These are phyloP conservation scores for Fusarium tricinctum DNA, from an alignment of 2,329 filamentous ascomycete genomes.

Conservation along the genomic window DNA sequence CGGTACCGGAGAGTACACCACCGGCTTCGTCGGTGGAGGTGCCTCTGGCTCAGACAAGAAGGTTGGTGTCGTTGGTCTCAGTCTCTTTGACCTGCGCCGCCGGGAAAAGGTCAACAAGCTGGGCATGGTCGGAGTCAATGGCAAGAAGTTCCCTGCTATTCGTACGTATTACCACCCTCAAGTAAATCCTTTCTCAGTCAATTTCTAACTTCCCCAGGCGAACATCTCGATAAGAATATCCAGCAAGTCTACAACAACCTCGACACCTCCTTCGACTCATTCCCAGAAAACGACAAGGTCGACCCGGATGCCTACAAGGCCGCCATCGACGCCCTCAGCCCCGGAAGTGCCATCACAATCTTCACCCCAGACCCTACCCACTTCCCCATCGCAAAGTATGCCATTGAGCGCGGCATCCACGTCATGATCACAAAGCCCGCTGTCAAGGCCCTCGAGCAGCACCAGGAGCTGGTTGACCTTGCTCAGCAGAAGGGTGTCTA, in stretches of 20 bases:
- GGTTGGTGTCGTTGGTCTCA: slow-evolving; percentile 91
- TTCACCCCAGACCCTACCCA: slow-evolving; percentile 96
- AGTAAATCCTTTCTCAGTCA: neutral
- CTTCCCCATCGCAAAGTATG: slow-evolving; percentile 91
- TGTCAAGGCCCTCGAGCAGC: slow-evolving; percentile 85
- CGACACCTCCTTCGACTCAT: slow-evolving; percentile 88
- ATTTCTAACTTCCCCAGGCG: slow-evolving; percentile 63
- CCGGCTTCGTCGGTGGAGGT: slow-evolving; percentile 88
- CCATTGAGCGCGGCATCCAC: slow-evolving; percentile 88
- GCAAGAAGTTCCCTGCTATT: slow-evolving; percentile 91
- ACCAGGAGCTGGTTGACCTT: slow-evolving; percentile 80
- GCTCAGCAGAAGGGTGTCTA: slow-evolving; percentile 83
- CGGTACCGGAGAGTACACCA: slow-evolving; percentile 96
- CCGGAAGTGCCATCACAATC: slow-evolving; percentile 92
- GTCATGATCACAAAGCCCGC: slow-evolving; percentile 96
- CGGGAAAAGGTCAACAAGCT: slow-evolving; percentile 89
- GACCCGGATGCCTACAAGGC: slow-evolving; percentile 89
- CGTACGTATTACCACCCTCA: slow-evolving; percentile 65
- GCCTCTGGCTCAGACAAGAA: slow-evolving; percentile 94
- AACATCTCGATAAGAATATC: slow-evolving; percentile 91
- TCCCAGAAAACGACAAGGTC: slow-evolving; percentile 77
- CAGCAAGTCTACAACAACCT: slow-evolving; percentile 88
- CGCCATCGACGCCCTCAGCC: slow-evolving; percentile 85
- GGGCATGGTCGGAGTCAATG: slow-evolving; percentile 91
- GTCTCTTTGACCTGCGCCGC: slow-evolving; percentile 88